Conservation (phyloP, 2,329 filamentous ascomycete species). For the Scytalidium sp. region DNA sequence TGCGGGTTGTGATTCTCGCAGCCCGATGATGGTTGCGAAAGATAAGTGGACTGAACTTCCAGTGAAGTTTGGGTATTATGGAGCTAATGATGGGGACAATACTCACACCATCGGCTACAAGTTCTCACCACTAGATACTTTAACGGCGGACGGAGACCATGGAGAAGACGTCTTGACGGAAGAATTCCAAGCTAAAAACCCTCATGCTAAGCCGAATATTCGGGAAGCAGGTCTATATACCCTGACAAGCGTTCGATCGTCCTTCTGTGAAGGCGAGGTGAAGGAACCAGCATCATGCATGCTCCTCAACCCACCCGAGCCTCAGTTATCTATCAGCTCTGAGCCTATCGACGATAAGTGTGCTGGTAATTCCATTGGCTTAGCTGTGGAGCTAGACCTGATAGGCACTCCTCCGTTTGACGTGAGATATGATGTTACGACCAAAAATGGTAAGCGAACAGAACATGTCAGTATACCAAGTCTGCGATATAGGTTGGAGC, state of each 20-base stretch:
- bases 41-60: conserved; percentile 68
- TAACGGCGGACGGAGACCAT: conserved; percentile 69
- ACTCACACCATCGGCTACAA: conserved; percentile 75
- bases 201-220: conserved; percentile 64
- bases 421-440: conserved; percentile 73
- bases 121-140: conserved; percentile 71
- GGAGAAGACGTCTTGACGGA: conserved; percentile 55
- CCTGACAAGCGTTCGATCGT: conserved; percentile 73
- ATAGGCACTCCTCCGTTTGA: conserved; percentile 89
- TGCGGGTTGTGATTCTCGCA: conserved; percentile 72
- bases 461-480: conserved; percentile 56
- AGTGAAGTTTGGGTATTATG: conserved; percentile 64
- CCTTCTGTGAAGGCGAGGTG: conserved; percentile 82
- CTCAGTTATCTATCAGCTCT: conserved; percentile 67
- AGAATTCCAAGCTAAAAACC: conserved; percentile 58
- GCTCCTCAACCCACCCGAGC: conserved; percentile 86
- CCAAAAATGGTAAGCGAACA: conserved; percentile 46
- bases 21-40: conserved; percentile 79
- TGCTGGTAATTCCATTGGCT: conserved; percentile 86
- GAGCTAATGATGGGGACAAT: conserved; percentile 55
- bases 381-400: conserved; percentile 84
- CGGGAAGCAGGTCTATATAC: conserved; percentile 83
- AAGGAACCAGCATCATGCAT: conserved; percentile 93
- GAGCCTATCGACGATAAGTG: conserved; percentile 94
- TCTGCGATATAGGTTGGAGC: conserved; percentile 77